phyloP scores from a whole-genome alignment of 2,329 filamentous ascomycete species.

The Chlorencoelia australis region DNA sequence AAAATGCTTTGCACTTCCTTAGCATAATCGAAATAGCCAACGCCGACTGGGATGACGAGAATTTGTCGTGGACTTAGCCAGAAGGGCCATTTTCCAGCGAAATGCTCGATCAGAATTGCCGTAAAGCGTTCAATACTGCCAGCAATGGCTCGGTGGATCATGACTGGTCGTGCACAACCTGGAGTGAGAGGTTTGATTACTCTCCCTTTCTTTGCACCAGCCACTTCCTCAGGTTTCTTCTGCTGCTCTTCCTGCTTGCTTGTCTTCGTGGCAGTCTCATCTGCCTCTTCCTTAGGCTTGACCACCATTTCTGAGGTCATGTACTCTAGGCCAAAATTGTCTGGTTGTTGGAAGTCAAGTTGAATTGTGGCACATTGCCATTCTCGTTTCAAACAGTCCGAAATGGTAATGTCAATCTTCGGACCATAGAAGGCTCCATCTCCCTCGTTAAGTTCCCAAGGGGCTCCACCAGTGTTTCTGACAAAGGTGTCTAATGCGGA shows the following conservation, averaged over 20 bases:
- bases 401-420: constrained; percentile 96
- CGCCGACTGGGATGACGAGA: constrained; percentile 68
- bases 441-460: constrained; percentile 87
- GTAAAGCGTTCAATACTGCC: constrained; percentile 61
- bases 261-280: constrained; percentile 30
- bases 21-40: constrained; percentile 62
- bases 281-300: constrained; percentile 29
- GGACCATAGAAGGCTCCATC: constrained; percentile 98
- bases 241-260: constrained; percentile 30
- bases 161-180: constrained; percentile 70
- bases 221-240: constrained; percentile 28
- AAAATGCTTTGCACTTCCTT: constrained; percentile 62
- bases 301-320: constrained; percentile 58
- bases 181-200: constrained; percentile 45
- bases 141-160: constrained; percentile 76
- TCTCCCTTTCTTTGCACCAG: constrained; percentile 33
- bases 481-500: constrained; percentile 72
- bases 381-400: constrained; percentile 74
- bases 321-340: constrained; percentile 82
- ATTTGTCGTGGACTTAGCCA: constrained; percentile 81
- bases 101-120: constrained; percentile 74
- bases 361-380: constrained; percentile 92
- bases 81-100: constrained; percentile 81
- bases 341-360: constrained; percentile 76
- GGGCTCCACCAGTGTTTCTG: constrained; percentile 41